These are phyloP conservation scores for Pestalotiopsis sp. DNA, from an alignment of 2,329 filamentous ascomycete genomes.

Conservation along the genomic window DNA sequence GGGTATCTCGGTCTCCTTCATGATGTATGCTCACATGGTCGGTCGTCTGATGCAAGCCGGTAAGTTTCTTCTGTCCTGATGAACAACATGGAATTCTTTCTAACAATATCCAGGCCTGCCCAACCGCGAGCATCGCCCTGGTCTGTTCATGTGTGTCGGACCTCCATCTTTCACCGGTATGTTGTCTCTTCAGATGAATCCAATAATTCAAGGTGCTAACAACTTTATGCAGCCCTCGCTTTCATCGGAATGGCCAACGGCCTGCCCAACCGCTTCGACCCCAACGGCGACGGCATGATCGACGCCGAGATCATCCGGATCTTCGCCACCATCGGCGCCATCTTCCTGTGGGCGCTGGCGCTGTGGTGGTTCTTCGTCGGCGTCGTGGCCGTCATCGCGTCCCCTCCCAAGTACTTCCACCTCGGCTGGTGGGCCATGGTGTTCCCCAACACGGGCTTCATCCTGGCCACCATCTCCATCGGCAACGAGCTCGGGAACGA, in stretches of 20 bases:
- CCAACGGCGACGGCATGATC: constrained; percentile 43
- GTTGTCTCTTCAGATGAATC: not conserved
- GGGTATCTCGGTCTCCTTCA: constrained; percentile 67
- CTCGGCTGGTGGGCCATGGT: constrained; percentile 68
- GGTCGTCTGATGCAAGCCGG: constrained; percentile 68
- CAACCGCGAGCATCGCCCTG: constrained; percentile 64
- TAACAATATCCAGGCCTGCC: constrained; percentile 52
- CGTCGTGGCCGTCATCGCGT: constrained; percentile 38
- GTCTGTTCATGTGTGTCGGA: constrained; percentile 77
- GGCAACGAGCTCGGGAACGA: constrained; percentile 49
- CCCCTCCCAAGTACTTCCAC: constrained; percentile 54
- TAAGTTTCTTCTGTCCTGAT: constrained; percentile 18
- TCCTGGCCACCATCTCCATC: constrained; percentile 57
- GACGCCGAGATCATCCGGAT: constrained; percentile 47
- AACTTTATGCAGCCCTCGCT: constrained; percentile 46
- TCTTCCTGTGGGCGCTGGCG: constrained; percentile 67
- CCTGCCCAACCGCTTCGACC: constrained; percentile 50
- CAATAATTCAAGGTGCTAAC: not conserved
- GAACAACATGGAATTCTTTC: not conserved
- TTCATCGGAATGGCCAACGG: constrained; percentile 68
- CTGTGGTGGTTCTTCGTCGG: constrained; percentile 61
- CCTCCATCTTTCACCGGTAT: constrained; percentile 70
- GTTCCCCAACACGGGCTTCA: constrained; percentile 64
- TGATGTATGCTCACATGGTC: constrained; percentile 76
- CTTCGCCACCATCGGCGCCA: constrained; percentile 48